A percentile compares a stretch with the other conserved stretches of the same genome.
Evolutionary conservation across 495 filamentous ascomycete genomes (phyloP).

Genomic region (Penicillium fimorum): DNA sequence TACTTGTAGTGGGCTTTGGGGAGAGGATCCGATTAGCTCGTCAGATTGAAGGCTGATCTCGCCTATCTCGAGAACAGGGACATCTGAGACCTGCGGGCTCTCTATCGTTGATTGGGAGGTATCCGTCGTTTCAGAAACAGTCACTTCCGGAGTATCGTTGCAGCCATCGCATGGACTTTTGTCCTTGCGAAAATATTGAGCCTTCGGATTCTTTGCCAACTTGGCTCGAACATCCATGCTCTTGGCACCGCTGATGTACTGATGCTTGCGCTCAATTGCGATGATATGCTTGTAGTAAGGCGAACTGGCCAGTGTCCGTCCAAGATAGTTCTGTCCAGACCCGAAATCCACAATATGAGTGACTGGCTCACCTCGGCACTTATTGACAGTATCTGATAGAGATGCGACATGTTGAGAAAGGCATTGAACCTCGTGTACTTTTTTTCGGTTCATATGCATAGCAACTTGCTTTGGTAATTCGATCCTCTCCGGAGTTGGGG

Average conservation of each 20-base stretch:
- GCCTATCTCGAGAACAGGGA: conserved; percentile 36
- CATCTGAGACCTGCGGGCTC: conserved; percentile 16
- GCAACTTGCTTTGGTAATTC: conserved; percentile 65
- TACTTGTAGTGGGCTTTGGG: conserved; percentile 12
- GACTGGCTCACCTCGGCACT: conserved; percentile 53
- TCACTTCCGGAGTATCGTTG: conserved; percentile 25
- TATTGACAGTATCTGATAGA: conserved; percentile 52
- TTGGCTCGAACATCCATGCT: conserved; percentile 77
- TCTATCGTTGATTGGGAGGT: background rate
- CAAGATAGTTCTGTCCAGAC: conserved; percentile 93
- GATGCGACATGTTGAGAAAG: conserved; percentile 60
- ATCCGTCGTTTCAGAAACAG: conserved; percentile 31
- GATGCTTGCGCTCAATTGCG: conserved; percentile 82
- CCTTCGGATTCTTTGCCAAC: conserved; percentile 57
- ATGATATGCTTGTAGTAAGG: conserved; percentile 85
- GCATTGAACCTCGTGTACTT: conserved; percentile 80
- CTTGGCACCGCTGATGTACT: conserved; percentile 82
- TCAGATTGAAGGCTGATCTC: conserved; percentile 35
- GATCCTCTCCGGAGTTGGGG: conserved; percentile 28
- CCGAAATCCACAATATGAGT: conserved; percentile 95
- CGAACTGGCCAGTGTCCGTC: conserved; percentile 76
- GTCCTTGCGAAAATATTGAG: conserved; percentile 63
- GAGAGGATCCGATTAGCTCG: conserved; percentile 21
- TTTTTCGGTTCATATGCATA: conserved; percentile 93
- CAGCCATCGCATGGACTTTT: conserved; percentile 59